Evolutionary conservation across 106 monocot species (phyloP).

Genomic region (Alisma plantagoaquatica): DNA sequence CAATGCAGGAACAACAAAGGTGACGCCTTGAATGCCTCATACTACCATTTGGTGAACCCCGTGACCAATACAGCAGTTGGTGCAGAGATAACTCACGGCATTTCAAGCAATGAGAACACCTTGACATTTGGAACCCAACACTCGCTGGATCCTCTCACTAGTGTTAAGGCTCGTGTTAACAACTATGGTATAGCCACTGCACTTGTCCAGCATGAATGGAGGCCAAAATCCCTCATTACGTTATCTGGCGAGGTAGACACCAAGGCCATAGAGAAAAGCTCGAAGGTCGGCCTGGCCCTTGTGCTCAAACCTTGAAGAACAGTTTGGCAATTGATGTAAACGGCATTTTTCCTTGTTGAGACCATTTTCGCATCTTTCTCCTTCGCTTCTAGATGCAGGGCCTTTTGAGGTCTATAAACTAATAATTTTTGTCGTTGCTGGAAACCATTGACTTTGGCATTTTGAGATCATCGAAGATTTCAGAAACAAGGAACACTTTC

Average conservation of each 20-base stretch:
- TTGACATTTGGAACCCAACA: conserved; percentile 86
- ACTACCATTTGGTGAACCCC: conserved; percentile 70
- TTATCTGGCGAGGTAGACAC: conserved; percentile 85
- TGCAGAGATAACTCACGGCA: conserved; percentile 67
- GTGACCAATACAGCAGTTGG: conserved; percentile 68
- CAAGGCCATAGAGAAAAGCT: conserved; percentile 75
- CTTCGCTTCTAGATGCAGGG: background rate
- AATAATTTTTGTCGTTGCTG: too few relatives aligned
- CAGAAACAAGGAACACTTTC: too few relatives aligned
- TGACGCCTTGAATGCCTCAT: conserved; percentile 49
- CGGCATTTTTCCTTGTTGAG: background rate
- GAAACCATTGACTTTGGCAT: too few relatives aligned
- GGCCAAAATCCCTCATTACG: conserved; percentile 77
- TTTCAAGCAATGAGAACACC: conserved; percentile 72
- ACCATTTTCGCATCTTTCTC: background rate
- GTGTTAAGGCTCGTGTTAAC: conserved; percentile 75
- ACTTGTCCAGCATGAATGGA: conserved; percentile 87
- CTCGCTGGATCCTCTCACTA: conserved; percentile 56
- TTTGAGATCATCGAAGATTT: too few relatives aligned
- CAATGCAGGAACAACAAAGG: conserved; percentile 78
- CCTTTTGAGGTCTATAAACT: background rate
- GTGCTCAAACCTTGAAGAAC: conserved; percentile 68
- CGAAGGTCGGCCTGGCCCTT: conserved; percentile 72
- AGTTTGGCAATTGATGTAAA: background rate
- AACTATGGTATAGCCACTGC: conserved; percentile 78